A percentile compares a stretch with the other conserved stretches of the same genome.
Conservation (phyloP, 345 rosid species). For the Populus pruinosa region DNA sequence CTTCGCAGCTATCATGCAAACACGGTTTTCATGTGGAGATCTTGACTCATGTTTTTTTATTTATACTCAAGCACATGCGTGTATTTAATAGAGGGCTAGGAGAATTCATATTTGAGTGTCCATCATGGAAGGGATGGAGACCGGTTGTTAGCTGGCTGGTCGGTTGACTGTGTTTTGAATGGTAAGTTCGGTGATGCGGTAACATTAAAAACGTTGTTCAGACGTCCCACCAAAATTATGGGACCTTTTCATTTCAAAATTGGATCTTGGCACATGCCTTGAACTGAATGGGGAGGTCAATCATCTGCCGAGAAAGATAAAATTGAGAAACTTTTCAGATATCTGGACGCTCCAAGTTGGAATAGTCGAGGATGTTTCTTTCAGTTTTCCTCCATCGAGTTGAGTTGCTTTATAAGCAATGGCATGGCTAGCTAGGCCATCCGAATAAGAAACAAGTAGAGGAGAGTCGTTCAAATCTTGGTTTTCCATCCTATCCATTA, state of each 20-base stretch:
- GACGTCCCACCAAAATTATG: background rate
- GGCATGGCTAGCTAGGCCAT: too few relatives aligned
- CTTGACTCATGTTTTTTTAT: background rate
- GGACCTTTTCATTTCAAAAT: background rate
- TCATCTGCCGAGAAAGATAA: too few relatives aligned
- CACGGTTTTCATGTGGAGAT: background rate
- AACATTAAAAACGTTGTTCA: background rate
- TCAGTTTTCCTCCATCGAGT: too few relatives aligned
- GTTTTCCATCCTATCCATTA: too few relatives aligned
- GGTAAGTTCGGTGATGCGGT: background rate
- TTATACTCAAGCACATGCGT: background rate
- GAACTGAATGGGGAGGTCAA: too few relatives aligned
- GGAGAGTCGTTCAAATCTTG: too few relatives aligned
- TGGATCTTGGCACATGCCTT: too few relatives aligned
- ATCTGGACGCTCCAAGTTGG: too few relatives aligned
- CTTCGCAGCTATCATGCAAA: constrained; percentile 8
- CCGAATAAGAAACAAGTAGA: too few relatives aligned
- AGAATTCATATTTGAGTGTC: background rate
- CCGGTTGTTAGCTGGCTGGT: background rate
- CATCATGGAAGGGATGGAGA: background rate
- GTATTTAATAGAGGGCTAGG: background rate
- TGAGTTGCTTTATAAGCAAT: too few relatives aligned
- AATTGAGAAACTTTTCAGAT: too few relatives aligned
- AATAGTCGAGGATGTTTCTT: too few relatives aligned
- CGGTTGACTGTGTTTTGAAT: background rate